Evolutionary conservation across 2,329 filamentous ascomycete species (phyloP).

Genomic region (Pestalotiopsis sp.): DNA sequence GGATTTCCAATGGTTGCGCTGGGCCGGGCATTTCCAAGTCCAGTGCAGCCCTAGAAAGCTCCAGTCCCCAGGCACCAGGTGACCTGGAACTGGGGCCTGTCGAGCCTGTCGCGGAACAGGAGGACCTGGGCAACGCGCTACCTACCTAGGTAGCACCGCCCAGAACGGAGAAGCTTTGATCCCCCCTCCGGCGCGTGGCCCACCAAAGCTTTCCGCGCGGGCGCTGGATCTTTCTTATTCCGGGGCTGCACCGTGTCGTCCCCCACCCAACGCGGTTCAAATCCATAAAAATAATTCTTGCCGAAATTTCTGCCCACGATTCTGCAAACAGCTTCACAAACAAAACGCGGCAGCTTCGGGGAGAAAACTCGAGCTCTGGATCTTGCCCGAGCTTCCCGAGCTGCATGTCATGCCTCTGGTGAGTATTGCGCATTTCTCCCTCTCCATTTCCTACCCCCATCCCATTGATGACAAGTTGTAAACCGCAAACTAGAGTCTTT

Average conservation of each 20-base stretch:
- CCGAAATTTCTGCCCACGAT: slow-evolving; percentile 20
- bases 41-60: not conserved
- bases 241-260: slow-evolving; percentile 9
- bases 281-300: slow-evolving; percentile 12
- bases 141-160: no score
- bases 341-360: slow-evolving; percentile 9
- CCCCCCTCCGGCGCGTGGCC: not conserved
- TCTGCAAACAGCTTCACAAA: slow-evolving; percentile 8
- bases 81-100: not conserved
- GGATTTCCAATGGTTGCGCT: not conserved
- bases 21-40: not conserved
- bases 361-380: not conserved
- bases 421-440: slow-evolving; percentile 17
- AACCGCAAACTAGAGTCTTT: slow-evolving; percentile 95
- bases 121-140: no score
- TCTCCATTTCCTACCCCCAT: slow-evolving; percentile 23
- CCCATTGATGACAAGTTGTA: slow-evolving; percentile 77
- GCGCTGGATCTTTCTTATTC: slow-evolving; percentile 17
- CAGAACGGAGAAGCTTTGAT: slow-evolving; percentile 13
- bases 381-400: not conserved
- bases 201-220: not conserved
- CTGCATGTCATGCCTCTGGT: slow-evolving; percentile 15
- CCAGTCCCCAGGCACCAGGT: not conserved
- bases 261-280: slow-evolving; percentile 17
- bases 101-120: no score